Evolutionary conservation across 208 protist species (phyloP).

Genomic region (Novymonas esmeraldas): DNA sequence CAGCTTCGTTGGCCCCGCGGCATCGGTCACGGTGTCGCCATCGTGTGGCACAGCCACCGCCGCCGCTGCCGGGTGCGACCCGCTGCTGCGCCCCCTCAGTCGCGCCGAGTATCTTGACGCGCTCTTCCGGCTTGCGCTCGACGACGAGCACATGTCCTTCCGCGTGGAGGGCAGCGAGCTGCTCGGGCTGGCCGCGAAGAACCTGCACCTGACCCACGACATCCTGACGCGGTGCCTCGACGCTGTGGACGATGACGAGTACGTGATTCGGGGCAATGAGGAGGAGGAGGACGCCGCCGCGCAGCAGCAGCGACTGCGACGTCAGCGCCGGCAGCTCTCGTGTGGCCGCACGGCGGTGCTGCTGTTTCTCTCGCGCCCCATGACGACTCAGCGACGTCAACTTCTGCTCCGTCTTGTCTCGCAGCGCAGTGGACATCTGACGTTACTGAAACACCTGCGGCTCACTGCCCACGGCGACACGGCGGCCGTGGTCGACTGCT

Average conservation of each 20-base stretch:
- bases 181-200: constrained; percentile 66
- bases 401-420: constrained; percentile 60
- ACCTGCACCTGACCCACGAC: constrained; percentile 61
- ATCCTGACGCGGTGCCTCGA: constrained; percentile 78
- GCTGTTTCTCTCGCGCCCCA: constrained; percentile 61
- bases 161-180: constrained; percentile 84
- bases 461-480: constrained; percentile 57
- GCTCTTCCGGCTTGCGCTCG: constrained; percentile 63
- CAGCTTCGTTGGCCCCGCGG: neutral
- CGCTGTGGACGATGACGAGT: constrained; percentile 70
- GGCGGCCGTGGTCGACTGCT: constrained; percentile 66
- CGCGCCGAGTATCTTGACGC: constrained; percentile 50
- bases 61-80: constrained; percentile 8
- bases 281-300: constrained; percentile 28
- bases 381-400: constrained; percentile 38
- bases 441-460: constrained; percentile 79
- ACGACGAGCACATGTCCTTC: constrained; percentile 55
- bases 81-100: constrained; percentile 36
- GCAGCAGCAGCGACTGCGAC: constrained; percentile 21
- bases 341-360: constrained; percentile 74
- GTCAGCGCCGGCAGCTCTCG: constrained; percentile 72
- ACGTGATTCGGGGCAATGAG: constrained; percentile 51
- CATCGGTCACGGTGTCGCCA: neutral
- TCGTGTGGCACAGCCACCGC: neutral
- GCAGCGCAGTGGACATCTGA: constrained; percentile 68